Base-by-base conservation (phyloP, 768 basidiomycete genomes). In the Gyrodon lividus region DNA sequence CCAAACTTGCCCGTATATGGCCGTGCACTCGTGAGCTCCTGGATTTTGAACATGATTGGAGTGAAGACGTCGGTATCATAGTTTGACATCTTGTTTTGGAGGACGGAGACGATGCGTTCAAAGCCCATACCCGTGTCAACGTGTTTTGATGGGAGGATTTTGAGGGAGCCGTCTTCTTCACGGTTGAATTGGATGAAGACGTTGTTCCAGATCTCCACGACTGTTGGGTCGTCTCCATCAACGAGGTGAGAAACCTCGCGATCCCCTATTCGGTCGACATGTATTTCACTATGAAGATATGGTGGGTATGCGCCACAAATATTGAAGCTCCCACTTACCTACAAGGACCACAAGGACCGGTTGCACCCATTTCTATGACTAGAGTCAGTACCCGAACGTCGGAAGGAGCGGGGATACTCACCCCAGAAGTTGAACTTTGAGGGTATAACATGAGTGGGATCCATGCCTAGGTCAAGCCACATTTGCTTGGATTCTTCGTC, bases 361-460 rank as follows among this genome's bases (percentile, higher is more conserved):
- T 97, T 4, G 93, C 84, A 49, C 97, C 97, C 97, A 99, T 99
- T 69, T 99, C 95, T 97, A 59, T 39, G 33, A 50, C 31, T n/a
- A 35, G 6, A 28, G 48, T 63, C 35, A 60, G 51, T 17, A n/a
- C 33, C 3, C 14, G 31, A 33, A 43, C 9, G 2, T 5, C 23
- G 28, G 13, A 31, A 42, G 34, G 45, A 43, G 48, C 34, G 6
- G n/a, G 31, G 1, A 69, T 82, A 43, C 23, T 22, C 70, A 93
- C 94, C 96, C 97, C 97, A 99, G 68, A 99, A 98, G 72, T 99
- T 99, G 69, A 98, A 95, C 68, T 97, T 97, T 5, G 92, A 89
- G 6, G 97, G 89, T 45, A 99, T 74, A 55, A 99, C 88, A 60
- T 95, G 94, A 55, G 88, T 86, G 56, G 95, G 93, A 0, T 84